phyloP scores from a whole-genome alignment of 768 basidiomycete genomes.

The Amanita muscaria region DNA sequence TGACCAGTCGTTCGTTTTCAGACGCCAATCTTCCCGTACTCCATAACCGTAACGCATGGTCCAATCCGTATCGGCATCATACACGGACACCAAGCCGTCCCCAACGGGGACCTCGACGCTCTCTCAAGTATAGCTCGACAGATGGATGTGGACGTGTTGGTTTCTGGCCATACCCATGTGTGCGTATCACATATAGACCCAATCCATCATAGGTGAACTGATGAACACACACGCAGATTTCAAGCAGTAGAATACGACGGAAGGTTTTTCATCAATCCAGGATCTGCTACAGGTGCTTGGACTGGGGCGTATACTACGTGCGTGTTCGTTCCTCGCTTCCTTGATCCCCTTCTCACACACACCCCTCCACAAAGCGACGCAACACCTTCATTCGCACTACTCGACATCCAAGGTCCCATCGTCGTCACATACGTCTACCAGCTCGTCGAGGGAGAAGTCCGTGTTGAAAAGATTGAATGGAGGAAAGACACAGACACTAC shows the following conservation, averaged over 20 bases:
- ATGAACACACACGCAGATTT: conserved; percentile 67
- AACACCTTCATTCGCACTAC: conserved; percentile 90
- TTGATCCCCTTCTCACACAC: not conserved
- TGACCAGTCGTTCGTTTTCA: conserved; percentile 15
- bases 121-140: conserved; percentile 81
- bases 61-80: conserved; percentile 89
- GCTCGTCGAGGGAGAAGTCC: conserved; percentile 67
- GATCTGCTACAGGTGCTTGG: conserved; percentile 94
- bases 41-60: conserved; percentile 68
- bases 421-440: conserved; percentile 98
- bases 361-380: conserved; percentile 48
- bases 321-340: conserved; percentile 12
- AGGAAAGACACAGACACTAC: conserved; percentile 1
- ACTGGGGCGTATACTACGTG: conserved; percentile 65
- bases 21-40: conserved; percentile 69
- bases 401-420: conserved; percentile 96
- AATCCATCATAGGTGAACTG: too few species aligned
- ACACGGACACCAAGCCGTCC: conserved; percentile 91
- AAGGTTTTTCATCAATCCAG: conserved; percentile 94
- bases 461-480: conserved; percentile 7
- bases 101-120: conserved; percentile 88
- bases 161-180: conserved; percentile 94
- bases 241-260: conserved; percentile 89
- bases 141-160: conserved; percentile 95
- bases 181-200: too few species aligned